These are phyloP conservation scores for Inosperma sp. DNA, from an alignment of 768 basidiomycete genomes.

Conservation along the genomic window DNA sequence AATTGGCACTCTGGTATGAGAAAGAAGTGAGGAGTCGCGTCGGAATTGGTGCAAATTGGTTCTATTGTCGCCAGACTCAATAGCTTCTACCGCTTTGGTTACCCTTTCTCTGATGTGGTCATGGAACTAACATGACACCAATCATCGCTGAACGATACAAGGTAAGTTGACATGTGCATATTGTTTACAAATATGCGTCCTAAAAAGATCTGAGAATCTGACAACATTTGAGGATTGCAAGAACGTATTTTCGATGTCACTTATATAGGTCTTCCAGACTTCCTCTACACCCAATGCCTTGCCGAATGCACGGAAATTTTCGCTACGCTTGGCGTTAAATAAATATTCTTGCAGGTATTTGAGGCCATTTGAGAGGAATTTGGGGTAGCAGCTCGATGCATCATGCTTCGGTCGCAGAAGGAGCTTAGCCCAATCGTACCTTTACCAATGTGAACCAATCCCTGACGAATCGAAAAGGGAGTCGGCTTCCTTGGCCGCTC, in stretches of 20 bases:
- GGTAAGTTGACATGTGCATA: no score
- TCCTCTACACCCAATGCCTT: conserved; percentile 84
- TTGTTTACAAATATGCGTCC: no score
- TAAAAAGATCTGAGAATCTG: no score
- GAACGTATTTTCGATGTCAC: conserved; percentile 90
- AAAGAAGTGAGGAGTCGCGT: no score
- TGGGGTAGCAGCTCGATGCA: conserved; percentile 89
- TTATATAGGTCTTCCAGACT: conserved; percentile 97
- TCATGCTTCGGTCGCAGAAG: conserved; percentile 84
- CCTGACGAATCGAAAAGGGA: conserved; percentile 96
- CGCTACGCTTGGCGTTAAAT: conserved; percentile 78
- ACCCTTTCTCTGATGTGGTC: no score
- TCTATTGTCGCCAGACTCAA: no score
- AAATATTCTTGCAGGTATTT: conserved; percentile 74
- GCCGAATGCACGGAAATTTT: conserved; percentile 84
- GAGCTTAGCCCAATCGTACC: conserved; percentile 96
- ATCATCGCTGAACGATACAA: no score
- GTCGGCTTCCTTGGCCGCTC: conserved; percentile 94
- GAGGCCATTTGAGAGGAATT: conserved; percentile 86
- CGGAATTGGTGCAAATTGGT: no score
- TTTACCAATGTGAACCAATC: conserved; percentile 99
- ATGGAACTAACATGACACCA: no score
- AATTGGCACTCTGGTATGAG: no score
- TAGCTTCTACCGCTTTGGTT: no score
- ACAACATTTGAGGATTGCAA: no score